Conservation (phyloP, 768 basidiomycete genomes). For the Kwoniella europaea region DNA sequence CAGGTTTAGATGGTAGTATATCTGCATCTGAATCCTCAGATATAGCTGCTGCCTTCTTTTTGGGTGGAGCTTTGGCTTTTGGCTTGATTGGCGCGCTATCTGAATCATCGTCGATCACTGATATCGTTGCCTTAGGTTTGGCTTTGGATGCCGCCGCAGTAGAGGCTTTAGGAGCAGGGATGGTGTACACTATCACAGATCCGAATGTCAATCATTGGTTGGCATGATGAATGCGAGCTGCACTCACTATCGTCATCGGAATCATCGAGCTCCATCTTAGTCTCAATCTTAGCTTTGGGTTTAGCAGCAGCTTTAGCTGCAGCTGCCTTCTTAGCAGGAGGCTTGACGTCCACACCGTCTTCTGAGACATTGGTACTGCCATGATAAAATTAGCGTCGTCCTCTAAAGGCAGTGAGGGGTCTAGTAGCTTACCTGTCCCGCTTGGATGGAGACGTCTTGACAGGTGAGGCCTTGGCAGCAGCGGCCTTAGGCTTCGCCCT, state of each 20-base stretch:
- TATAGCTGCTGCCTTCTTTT: slow-evolving; percentile 26
- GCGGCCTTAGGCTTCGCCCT: slow-evolving; percentile 43
- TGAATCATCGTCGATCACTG: slow-evolving; percentile 15
- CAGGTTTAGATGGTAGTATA: slow-evolving; percentile 11
- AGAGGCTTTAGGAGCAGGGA: slow-evolving; percentile 31
- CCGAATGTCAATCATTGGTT: neutral
- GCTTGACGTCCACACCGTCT: slow-evolving; percentile 38
- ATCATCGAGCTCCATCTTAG: slow-evolving; percentile 35
- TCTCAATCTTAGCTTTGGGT: slow-evolving; percentile 33
- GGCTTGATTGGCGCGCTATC: slow-evolving; percentile 40
- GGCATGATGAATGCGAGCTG: too few relatives aligned
- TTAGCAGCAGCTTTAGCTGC: slow-evolving; percentile 52
- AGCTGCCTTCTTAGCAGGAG: slow-evolving; percentile 57
- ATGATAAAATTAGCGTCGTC: neutral
- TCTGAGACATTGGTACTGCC: slow-evolving; percentile 33
- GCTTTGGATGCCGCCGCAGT: slow-evolving; percentile 18
- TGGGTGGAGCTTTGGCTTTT: slow-evolving; percentile 36
- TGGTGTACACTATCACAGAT: slow-evolving; percentile 31
- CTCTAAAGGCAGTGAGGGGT: neutral
- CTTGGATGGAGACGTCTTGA: slow-evolving; percentile 37
- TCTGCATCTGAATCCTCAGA: slow-evolving; percentile 22
- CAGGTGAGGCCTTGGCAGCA: slow-evolving; percentile 33
- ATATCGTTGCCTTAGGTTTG: slow-evolving; percentile 29
- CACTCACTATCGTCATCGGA: slow-evolving; percentile 47
- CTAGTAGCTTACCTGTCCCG: slow-evolving; percentile 31